Base-by-base conservation (phyloP, 1,139 yeast species). In the Candida freyschussii region DNA sequence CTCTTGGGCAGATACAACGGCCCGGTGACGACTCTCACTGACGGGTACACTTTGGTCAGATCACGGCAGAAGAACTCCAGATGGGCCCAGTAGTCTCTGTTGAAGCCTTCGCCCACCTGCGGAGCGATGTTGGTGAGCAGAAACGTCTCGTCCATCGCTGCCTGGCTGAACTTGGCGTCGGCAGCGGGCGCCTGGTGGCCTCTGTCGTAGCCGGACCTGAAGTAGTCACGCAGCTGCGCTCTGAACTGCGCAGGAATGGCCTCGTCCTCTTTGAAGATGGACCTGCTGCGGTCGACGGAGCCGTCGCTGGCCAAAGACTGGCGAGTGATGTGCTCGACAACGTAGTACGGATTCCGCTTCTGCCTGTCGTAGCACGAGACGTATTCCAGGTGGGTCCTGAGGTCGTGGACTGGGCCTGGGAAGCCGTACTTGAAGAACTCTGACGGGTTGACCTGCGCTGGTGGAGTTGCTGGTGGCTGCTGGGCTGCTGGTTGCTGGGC, bases 131-230 rank as follows among this genome's bases (percentile, higher is more conserved):
- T 91, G 14, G 95, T 78, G 49, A 93, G 65, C 45, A 67, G 75
- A 50, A 91, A 91, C 0, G 98, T 93, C 57, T 89, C 95, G 56
- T 91, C 81, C 96, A 93, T 89, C 10, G 97, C 97, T 15, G 59
- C 52, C 57, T 91, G 98, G 21, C 77, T 75, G 60, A 74, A 91
- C 56, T 86, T 87, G 23, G 97, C 96, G 57, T 91, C 85, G 1
- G 98, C 98, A 5, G 98, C 98, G 2, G 99, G 97, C 0, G 96
- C 96, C 52, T 84, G 85, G 58, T 91, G 99, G 4, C 99, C 99
- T 45, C 98, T 67, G 56, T 91, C 99, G 59, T 85, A 91, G 1
- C 99, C 99, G 31, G 94, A 80, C 45, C 97, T 74, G 66, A 89
- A 89, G 57, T 82, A 91, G 59, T 93, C 97, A 42, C 79, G 69